Evolutionary conservation across 2,329 filamentous ascomycete genomes (phyloP), one percentile per base, ranked within the genome.

Genomic region (Bipolaris cookei): DNA sequence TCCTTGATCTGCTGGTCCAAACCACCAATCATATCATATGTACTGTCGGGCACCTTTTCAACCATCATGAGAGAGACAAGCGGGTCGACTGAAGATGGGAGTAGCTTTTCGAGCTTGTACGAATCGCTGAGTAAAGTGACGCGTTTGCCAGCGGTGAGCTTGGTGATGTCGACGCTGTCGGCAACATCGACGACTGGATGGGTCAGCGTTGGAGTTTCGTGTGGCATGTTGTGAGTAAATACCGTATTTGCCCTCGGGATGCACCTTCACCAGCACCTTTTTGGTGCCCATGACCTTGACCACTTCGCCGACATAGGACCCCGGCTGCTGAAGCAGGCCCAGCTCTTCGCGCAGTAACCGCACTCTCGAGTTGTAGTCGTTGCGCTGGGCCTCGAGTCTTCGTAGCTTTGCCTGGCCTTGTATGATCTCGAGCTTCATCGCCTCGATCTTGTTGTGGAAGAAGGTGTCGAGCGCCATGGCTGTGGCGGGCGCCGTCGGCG

Each of bases 61-160:
- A 99, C 95, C 95, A 99, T 99, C 95, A 99, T 99, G 77, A 99
- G 90, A 34, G 95, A 99, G 55, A 99, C 95, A 56, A 99, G 90
- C 35, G 95, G 95, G 75, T 99, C 95, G 75, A 99, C 95, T 18
- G 95, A 99, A 53, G 95, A 98, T 18, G 95, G 95, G 8, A 99
- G 88, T 82, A 98, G 96, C 83, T 97, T 97, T 77, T 98, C 95
- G 71, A 99, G 89, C 81, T 97, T 97, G 85, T 99, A 99, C 66
- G 91, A 94, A 78, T 99, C 95, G 71, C 93, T 97, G 56, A 99
- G 86, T 42, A 99, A 86, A 52, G 95, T 97, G 63, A 99, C 95
- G 68, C 95, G 92, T 83, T 99, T 99, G 79, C 95, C 95, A 63
- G 96, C 89, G 56, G 93, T 97, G 78, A 99, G 91, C 81, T 99